Percentiles rank a stretch among this genome's conserved stretches.
Conservation (phyloP, 2,329 filamentous ascomycete species). For the Neospermospora avenae region DNA sequence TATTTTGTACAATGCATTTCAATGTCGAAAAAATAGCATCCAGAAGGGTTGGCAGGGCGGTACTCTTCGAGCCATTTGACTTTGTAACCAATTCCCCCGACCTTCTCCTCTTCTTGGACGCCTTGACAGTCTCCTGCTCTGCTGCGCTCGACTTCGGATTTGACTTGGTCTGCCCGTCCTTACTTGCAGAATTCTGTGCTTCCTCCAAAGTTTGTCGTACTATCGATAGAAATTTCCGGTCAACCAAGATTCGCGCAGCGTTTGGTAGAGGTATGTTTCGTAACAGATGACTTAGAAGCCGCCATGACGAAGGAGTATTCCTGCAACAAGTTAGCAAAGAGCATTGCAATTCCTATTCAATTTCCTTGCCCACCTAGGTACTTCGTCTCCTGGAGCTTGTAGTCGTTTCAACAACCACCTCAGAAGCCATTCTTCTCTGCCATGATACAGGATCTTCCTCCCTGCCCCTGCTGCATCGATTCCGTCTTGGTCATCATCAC, state of each 20-base stretch:
- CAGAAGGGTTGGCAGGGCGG: conserved; percentile 14
- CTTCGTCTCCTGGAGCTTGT: conserved; percentile 37
- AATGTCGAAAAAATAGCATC: conserved; percentile 27
- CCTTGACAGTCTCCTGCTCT: conserved; percentile 35
- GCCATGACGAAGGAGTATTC: conserved; percentile 46
- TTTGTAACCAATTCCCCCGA: conserved; percentile 27
- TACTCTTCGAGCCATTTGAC: background rate
- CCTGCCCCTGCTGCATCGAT: background rate
- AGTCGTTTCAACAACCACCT: conserved; percentile 64
- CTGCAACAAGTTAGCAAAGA: conserved; percentile 16
- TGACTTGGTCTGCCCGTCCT: conserved; percentile 15
- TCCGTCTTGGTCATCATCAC: conserved; percentile 8
- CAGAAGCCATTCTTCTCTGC: conserved; percentile 62
- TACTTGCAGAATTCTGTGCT: conserved; percentile 35
- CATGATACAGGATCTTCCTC: conserved; percentile 26
- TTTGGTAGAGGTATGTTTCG: conserved; percentile 65
- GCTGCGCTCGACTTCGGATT: conserved; percentile 11
- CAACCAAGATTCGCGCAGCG: conserved; percentile 67
- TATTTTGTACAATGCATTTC: conserved; percentile 20
- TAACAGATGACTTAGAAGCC: conserved; percentile 58
- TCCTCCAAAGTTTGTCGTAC: conserved; percentile 66
- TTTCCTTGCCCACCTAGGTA: conserved; percentile 30
- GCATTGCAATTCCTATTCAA: background rate
- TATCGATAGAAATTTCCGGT: conserved; percentile 64
- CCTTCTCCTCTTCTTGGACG: conserved; percentile 34